A percentile compares a stretch with the other conserved stretches of the same genome.
phyloP scores from a whole-genome alignment of 2,329 filamentous ascomycete species.

The Exophiala bonariae region DNA sequence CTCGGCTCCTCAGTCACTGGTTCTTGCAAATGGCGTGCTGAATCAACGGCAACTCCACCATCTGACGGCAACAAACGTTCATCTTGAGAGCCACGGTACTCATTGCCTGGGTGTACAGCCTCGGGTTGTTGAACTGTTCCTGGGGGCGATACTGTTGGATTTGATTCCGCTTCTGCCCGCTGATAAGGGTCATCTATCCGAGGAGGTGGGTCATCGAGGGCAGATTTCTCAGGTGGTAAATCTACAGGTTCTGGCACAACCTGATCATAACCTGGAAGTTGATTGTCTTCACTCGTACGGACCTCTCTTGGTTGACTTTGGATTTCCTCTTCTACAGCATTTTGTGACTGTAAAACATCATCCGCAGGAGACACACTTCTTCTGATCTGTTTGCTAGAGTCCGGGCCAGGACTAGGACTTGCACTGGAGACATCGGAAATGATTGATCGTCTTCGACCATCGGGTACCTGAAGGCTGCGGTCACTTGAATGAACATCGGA shows the following conservation, averaged over 20 bases:
- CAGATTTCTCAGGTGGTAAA: constrained; percentile 1
- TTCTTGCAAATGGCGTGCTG: no score
- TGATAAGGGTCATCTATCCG: constrained; percentile 5
- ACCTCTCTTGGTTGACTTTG: background rate
- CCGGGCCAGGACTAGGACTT: constrained; percentile 14
- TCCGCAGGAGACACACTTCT: constrained; percentile 22
- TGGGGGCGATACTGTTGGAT: no score
- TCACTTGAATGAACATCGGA: constrained; percentile 12
- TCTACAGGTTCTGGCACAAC: background rate
- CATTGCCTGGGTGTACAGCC: no score
- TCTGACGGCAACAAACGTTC: no score
- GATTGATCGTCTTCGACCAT: constrained; percentile 17
- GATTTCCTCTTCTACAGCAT: background rate
- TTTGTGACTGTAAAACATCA: constrained; percentile 1
- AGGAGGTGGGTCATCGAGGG: background rate
- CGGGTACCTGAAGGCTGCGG: constrained; percentile 15
- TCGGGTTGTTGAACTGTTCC: no score
- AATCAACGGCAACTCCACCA: no score
- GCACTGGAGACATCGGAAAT: constrained; percentile 26
- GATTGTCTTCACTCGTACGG: background rate
- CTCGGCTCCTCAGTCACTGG: constrained; percentile 4
- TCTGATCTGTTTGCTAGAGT: constrained; percentile 1
- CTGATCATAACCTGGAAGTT: background rate
- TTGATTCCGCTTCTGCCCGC: no score
- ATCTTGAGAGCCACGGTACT: no score